Evolutionary conservation across 345 rosid species (phyloP).

Genomic region (Populus euphratica): DNA sequence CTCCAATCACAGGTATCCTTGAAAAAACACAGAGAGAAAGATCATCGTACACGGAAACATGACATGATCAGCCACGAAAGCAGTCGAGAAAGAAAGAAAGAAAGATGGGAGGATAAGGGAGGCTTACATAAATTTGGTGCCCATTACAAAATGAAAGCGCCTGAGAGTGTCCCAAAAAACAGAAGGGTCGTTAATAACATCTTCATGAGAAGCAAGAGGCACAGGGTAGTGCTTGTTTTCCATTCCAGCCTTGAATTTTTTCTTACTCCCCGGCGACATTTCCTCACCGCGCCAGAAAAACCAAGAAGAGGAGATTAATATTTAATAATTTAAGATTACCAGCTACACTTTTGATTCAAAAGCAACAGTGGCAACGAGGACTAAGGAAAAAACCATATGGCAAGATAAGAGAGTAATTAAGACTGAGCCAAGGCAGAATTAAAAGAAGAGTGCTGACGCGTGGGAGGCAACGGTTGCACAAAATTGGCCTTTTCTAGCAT

Average conservation of each 20-base stretch:
- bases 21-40: not conserved
- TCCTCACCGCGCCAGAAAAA: conserved; percentile 21
- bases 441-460: conserved; percentile 33
- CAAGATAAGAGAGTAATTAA: conserved; percentile 45
- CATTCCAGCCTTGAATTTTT: conserved; percentile 14
- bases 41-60: not conserved
- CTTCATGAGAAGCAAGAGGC: conserved; percentile 60
- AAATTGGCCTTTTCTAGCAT: conserved; percentile 58
- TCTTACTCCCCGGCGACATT: conserved; percentile 48
- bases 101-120: not conserved
- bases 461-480: conserved; percentile 59
- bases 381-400: not conserved
- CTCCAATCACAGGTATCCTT: conserved; percentile 99
- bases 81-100: not conserved
- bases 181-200: conserved; percentile 40
- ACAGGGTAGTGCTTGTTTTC: conserved; percentile 53
- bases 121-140: conserved; percentile 76
- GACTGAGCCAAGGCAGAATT: conserved; percentile 28
- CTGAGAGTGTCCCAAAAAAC: conserved; percentile 85
- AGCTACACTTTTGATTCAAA: not conserved
- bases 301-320: not conserved
- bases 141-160: conserved; percentile 75
- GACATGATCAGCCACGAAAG: not conserved
- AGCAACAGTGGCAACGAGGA: not conserved
- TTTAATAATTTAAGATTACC: too few relatives aligned